A percentile compares a stretch with the other conserved stretches of the same genome.
Evolutionary conservation across 306 rosid species (phyloP).

Genomic region (Vigna reflexopilosa): DNA sequence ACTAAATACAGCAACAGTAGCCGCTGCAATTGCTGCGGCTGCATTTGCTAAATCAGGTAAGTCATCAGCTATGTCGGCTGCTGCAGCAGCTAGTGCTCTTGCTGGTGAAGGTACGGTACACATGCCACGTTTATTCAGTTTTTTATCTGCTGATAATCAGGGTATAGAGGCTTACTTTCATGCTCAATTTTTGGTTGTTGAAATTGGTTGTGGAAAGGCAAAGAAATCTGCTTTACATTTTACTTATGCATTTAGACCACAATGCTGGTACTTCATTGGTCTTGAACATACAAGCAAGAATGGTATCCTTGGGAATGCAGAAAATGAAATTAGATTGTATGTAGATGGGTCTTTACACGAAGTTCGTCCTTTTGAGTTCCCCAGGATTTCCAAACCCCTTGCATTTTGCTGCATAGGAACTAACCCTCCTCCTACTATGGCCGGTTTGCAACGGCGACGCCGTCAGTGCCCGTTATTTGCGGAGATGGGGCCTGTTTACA

Average conservation of each 20-base stretch:
- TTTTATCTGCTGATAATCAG: constrained; percentile 94
- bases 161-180: constrained; percentile 99
- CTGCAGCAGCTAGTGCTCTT: constrained; percentile 99
- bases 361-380: constrained; percentile 92
- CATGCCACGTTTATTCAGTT: constrained; percentile 97
- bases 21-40: constrained; percentile 99
- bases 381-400: constrained; percentile 92
- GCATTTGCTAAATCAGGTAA: constrained; percentile 95
- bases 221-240: constrained; percentile 95
- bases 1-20: constrained; percentile 94
- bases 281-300: constrained; percentile 87
- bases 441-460: constrained; percentile 98
- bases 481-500: constrained; percentile 97
- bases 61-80: constrained; percentile 99
- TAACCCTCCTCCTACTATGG: constrained; percentile 99
- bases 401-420: constrained; percentile 99
- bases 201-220: constrained; percentile 89
- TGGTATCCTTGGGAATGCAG: constrained; percentile 86
- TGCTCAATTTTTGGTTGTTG: constrained; percentile 97
- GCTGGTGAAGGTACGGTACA: constrained; percentile 98
- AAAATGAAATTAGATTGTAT: constrained; percentile 85
- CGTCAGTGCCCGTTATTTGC: constrained; percentile 99
- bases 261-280: constrained; percentile 97
- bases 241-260: constrained; percentile 96
- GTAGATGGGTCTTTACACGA: constrained; percentile 90